Base-by-base conservation (phyloP, 2,329 filamentous ascomycete species). In the Cladorrhinum sp. region DNA sequence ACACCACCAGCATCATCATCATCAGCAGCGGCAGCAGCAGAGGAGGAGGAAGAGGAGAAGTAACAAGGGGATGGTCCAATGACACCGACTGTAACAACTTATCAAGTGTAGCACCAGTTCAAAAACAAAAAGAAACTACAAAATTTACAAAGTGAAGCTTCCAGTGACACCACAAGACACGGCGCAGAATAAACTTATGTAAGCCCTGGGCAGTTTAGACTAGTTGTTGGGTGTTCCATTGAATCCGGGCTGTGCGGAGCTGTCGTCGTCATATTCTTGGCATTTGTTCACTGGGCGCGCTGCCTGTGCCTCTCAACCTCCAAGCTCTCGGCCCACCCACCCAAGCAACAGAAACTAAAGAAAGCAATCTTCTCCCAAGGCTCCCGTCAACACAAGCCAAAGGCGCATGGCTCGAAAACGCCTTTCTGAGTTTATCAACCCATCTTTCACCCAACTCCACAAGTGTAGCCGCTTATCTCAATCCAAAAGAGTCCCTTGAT, bases 221-320 rank as follows among this genome's bases (percentile, higher is more conserved):
- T n/a, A n/a, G n/a, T n/a, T n/a, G n/a, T n/a, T n/a, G n/a, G 16
- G 30, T 16, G 20, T 6, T 46, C 18, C 24, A 36, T 42, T 42
- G 36, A 26, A 21, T 18, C 12, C 53, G 58, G 59, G 21, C 54
- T 26, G 49, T 56, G 54, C 54, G 16, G 21, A 56, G 28, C 63
- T 30, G 46, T 21, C 58, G 48, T 64, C 63, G 63, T 65, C 63
- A 65, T 65, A 53, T 51, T 62, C 63, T 63, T 63, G 61, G 61
- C 63, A 18, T 21, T 23, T 30, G 49, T 24, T 28, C 16, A 20
- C 18, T 46, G 20, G 5, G 21, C 18, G 57, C 33, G 33, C 12
- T 36, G 33, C 33, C 63, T 63, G 59, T 58, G 61, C 61, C 61
- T 61, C 63, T 46, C 42, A 10, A 46, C 42, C 42, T 46, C 33